Evolutionary conservation across 371 early-diverging fungal species (phyloP).

Genomic region (Paraphysoderma sedebokerense): DNA sequence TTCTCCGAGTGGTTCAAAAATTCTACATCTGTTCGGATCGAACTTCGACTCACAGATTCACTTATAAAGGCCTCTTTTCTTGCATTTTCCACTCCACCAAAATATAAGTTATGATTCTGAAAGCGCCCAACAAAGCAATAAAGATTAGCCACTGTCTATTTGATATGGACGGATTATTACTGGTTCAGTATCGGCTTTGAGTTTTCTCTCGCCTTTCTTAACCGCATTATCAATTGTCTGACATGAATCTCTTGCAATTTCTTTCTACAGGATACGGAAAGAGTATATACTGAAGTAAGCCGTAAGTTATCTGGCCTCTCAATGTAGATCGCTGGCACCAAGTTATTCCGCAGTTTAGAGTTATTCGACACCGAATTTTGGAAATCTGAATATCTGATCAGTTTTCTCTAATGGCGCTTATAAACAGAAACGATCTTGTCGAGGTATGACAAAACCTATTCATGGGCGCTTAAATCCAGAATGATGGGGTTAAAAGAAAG

Average conservation of each 20-base stretch:
- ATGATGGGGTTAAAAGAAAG: not conserved
- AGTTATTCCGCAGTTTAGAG: conserved; percentile 1
- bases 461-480: conserved; percentile 11
- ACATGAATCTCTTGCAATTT: not conserved
- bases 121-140: not conserved
- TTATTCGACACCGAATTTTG: not conserved
- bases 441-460: conserved; percentile 7
- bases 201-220: no score
- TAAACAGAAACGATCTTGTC: not conserved
- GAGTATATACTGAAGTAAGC: conserved; percentile 25
- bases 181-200: not conserved
- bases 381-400: not conserved
- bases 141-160: conserved; percentile 8
- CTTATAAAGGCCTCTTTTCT: no score
- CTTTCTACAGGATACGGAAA: conserved; percentile 15
- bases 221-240: not conserved
- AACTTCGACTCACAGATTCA: no score
- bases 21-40: no score
- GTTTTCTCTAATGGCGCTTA: not conserved
- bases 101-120: not conserved
- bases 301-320: conserved; percentile 11
- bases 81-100: no score
- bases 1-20: no score
- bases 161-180: conserved; percentile 17
- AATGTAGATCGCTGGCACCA: no score